A percentile compares a stretch with the other conserved stretches of the same genome.
phyloP scores from a whole-genome alignment of 805 yeast species.

The Starmerella potacharoeniae region DNA sequence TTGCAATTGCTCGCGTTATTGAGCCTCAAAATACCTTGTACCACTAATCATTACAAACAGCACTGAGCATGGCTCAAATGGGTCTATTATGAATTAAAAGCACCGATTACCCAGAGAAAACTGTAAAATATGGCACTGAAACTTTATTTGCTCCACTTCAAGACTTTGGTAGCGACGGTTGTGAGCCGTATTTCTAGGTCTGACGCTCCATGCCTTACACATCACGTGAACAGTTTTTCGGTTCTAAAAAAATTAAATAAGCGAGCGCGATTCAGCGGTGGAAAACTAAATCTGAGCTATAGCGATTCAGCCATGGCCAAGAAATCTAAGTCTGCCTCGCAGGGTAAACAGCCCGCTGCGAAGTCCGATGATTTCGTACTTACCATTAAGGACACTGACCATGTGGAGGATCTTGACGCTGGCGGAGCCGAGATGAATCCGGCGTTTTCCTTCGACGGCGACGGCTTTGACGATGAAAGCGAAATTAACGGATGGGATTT shows the following conservation, averaged over 20 bases:
- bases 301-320: not conserved
- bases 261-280: not conserved
- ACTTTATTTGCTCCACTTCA: too few relatives aligned
- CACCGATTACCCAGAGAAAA: too few relatives aligned
- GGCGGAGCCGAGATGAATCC: constrained; percentile 50
- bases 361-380: constrained; percentile 17
- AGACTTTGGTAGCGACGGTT: too few relatives aligned
- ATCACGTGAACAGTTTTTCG: not conserved
- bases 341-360: not conserved
- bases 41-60: too few relatives aligned
- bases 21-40: too few relatives aligned
- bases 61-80: too few relatives aligned
- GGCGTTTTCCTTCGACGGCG: constrained; percentile 62
- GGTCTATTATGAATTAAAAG: too few relatives aligned
- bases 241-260: constrained; percentile 8
- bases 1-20: too few relatives aligned
- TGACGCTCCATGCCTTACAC: not conserved
- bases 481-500: constrained; percentile 29
- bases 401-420: constrained; percentile 21
- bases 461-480: constrained; percentile 30
- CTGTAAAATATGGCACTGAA: too few relatives aligned
- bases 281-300: not conserved
- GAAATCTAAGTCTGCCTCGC: not conserved
- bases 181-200: too few relatives aligned
- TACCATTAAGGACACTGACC: constrained; percentile 23